These are phyloP conservation scores for Phytophthora rubi DNA, from an alignment of 352 stramenopile genomes.

Conservation along the genomic window DNA sequence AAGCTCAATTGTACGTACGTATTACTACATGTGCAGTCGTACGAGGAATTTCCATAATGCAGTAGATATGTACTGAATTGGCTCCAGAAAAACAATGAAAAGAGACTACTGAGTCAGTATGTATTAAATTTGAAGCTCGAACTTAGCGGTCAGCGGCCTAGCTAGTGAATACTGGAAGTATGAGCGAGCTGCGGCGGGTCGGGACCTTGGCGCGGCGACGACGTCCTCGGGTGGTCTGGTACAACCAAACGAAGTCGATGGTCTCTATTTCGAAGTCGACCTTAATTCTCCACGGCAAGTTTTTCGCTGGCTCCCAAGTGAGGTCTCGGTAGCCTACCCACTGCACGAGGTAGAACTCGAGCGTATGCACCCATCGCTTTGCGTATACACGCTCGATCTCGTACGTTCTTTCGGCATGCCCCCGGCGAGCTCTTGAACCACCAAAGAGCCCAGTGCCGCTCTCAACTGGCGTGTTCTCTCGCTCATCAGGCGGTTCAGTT, in stretches of 20 bases:
- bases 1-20: too few species aligned
- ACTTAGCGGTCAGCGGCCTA: too few species aligned
- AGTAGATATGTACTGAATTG: too few species aligned
- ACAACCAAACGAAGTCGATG: neutral
- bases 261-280: neutral
- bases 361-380: neutral
- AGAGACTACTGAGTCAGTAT: too few species aligned
- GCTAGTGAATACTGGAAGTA: too few species aligned
- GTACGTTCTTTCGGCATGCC: neutral
- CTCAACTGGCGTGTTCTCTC: neutral
- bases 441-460: neutral
- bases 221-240: too few species aligned
- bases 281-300: neutral
- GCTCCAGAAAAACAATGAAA: too few species aligned
- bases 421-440: neutral
- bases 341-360: neutral
- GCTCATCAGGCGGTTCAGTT: neutral
- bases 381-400: neutral
- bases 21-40: too few species aligned
- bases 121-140: too few species aligned
- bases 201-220: too few species aligned
- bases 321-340: slow-evolving; percentile 2
- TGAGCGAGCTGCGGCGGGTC: too few species aligned
- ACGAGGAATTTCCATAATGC: too few species aligned
- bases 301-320: neutral